Base-by-base conservation (phyloP, 208 protist species). In the Leishmania aethiopica region DNA sequence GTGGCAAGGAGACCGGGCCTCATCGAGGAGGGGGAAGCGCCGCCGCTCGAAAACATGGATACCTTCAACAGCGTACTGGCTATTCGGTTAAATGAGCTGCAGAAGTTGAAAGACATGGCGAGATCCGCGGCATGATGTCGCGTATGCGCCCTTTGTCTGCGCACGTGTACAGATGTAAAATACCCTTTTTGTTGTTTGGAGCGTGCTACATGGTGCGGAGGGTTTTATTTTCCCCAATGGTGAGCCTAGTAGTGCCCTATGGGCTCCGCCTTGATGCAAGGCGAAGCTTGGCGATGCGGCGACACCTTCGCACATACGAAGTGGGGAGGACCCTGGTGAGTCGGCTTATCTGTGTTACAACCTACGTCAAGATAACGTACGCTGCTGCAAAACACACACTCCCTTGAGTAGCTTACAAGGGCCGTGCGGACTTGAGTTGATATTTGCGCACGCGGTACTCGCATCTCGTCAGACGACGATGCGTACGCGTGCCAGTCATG, bases 1-100 rank as follows among this genome's bases (percentile, higher is more conserved):
- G 79, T 97, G 49, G 82, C 77, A 19, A 88, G 86, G 15, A 86
- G 93, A 47, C 89, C 91, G 37, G 79, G 75, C 19, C 86, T 97
- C 3, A 89, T 94, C 35, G 87, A 84, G 35, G 85, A 82, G 37
- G 94, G 90, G 25, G 89, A 92, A 59, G 92, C 92, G 17, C 82
- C 89, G 35, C 87, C 92, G 13, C 92, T 97, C 78, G 86, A 91
- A 42, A 89, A 95, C 77, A 86, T 81, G 3, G 92, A 91, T 2
- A 49, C 85, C 3, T 55, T 97, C 59, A 80, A 88, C 64, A 86
- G 83, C 11, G 92, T 95, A n/a, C 81, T 97, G 19, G 86, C 70
- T 42, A 87, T 97, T 55, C 91, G 88, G 45, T 81, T 88, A 42
- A 78, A 86, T 1, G 88, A 90, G 66, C 74, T 94, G 13, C 90